Evolutionary conservation across 1,139 yeast species (phyloP).

Genomic region (Lodderomyces pseudojiufengensis): DNA sequence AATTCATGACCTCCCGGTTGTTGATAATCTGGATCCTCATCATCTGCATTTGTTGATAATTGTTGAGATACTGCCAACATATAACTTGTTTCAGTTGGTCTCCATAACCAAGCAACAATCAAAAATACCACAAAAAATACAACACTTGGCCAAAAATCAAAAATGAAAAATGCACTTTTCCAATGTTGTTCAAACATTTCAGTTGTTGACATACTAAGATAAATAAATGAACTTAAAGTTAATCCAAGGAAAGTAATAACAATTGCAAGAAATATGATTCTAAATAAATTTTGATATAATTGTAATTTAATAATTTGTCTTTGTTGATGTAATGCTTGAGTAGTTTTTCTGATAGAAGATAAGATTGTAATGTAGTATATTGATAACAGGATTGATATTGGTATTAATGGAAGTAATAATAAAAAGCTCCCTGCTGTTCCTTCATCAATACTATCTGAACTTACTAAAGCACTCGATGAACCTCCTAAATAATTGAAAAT

Average conservation of each 20-base stretch:
- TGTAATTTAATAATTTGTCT: slow-evolving; percentile 87
- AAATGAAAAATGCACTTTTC: slow-evolving; percentile 85
- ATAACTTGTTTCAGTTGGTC: slow-evolving; percentile 94
- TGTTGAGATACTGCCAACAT: slow-evolving; percentile 95
- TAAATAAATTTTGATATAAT: slow-evolving; percentile 78
- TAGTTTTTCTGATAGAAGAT: slow-evolving; percentile 70
- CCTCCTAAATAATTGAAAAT: slow-evolving; percentile 58
- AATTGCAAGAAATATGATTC: slow-evolving; percentile 67
- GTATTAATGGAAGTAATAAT: slow-evolving; percentile 51
- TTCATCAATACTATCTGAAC: slow-evolving; percentile 20
- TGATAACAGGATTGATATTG: slow-evolving; percentile 67
- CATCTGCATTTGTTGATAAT: slow-evolving; percentile 68
- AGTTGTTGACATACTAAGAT: slow-evolving; percentile 68
- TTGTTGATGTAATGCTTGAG: slow-evolving; percentile 70
- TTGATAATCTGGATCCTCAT: slow-evolving; percentile 24
- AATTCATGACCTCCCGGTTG: slow-evolving; percentile 53
- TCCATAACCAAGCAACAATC: slow-evolving; percentile 88
- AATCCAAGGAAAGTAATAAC: slow-evolving; percentile 53
- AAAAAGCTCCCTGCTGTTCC: slow-evolving; percentile 21
- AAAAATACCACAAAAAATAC: slow-evolving; percentile 82
- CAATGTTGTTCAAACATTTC: slow-evolving; percentile 84
- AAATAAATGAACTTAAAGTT: slow-evolving; percentile 64
- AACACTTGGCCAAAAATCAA: slow-evolving; percentile 94
- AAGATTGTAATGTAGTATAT: slow-evolving; percentile 74
- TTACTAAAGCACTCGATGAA: slow-evolving; percentile 35